These are phyloP conservation scores for Candida montana DNA, from an alignment of 805 yeast species.

Conservation along the genomic window DNA sequence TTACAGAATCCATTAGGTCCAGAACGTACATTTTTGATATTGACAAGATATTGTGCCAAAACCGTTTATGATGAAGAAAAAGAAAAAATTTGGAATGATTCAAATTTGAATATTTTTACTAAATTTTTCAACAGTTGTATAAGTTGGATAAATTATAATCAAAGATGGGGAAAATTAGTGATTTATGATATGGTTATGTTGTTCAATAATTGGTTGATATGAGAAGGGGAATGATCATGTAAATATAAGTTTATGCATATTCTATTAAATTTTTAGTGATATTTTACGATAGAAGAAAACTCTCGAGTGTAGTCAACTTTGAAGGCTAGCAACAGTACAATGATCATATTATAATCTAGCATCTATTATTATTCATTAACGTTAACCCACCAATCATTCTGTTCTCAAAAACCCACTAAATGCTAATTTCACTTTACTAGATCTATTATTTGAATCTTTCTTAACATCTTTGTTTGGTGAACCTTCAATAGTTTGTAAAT, in stretches of 20 bases:
- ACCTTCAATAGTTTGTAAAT: constrained; percentile 20
- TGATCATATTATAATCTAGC: too few relatives aligned
- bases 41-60: constrained; percentile 85
- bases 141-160: constrained; percentile 15
- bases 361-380: too few relatives aligned
- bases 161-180: constrained; percentile 14
- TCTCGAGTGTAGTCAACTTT: too few relatives aligned
- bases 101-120: neutral
- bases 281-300: too few relatives aligned
- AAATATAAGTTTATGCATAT: neutral
- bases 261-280: too few relatives aligned
- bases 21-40: constrained; percentile 78
- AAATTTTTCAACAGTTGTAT: constrained; percentile 24
- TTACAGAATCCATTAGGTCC: constrained; percentile 80
- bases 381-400: too few relatives aligned
- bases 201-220: constrained; percentile 12
- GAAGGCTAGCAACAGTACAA: too few relatives aligned
- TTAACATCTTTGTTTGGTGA: constrained; percentile 18
- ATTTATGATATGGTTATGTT: constrained; percentile 17
- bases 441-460: too few relatives aligned
- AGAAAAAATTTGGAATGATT: constrained; percentile 27
- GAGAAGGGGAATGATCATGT: too few relatives aligned
- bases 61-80: constrained; percentile 67
- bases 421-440: neutral
- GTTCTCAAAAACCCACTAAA: constrained; percentile 4